Conservation (phyloP, 2,329 filamentous ascomycete genomes). For the Zasmidium cellare region DNA sequence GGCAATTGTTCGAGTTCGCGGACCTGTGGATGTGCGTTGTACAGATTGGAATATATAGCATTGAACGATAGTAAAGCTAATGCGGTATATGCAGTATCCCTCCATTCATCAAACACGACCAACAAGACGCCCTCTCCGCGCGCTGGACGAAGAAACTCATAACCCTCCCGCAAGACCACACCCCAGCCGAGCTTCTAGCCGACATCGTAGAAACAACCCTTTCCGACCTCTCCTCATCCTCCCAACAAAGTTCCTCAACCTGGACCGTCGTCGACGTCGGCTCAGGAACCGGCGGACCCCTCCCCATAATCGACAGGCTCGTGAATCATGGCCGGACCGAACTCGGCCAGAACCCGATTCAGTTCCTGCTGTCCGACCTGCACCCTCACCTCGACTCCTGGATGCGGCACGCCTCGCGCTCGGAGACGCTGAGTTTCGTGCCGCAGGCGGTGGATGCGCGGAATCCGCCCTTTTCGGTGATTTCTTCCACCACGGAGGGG, state of each 20-base stretch:
- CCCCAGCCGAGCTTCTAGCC: slow-evolving; percentile 63
- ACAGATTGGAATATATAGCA: no score
- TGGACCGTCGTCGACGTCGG: slow-evolving; percentile 75
- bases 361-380: slow-evolving; percentile 43
- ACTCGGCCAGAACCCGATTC: slow-evolving; percentile 27
- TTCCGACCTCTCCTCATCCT: slow-evolving; percentile 11
- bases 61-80: no score
- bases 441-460: slow-evolving; percentile 64
- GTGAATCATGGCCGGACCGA: slow-evolving; percentile 31
- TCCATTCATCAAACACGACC: slow-evolving; percentile 61
- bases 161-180: slow-evolving; percentile 55
- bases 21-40: slow-evolving; percentile 30
- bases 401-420: slow-evolving; percentile 31
- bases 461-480: slow-evolving; percentile 48
- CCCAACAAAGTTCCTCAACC: slow-evolving; percentile 44
- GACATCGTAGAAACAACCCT: slow-evolving; percentile 50
- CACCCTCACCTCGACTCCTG: slow-evolving; percentile 41
- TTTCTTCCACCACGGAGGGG: slow-evolving; percentile 45
- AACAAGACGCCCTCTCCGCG: slow-evolving; percentile 65
- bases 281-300: slow-evolving; percentile 66
- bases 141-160: slow-evolving; percentile 64
- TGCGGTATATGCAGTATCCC: slow-evolving; percentile 67
- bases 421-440: slow-evolving; percentile 59
- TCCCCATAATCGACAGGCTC: slow-evolving; percentile 37
- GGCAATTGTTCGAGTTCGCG: slow-evolving; percentile 35